Evolutionary conservation across 1,284 basidiomycete species (phyloP).

Genomic region (Boletus semigastroideus): DNA sequence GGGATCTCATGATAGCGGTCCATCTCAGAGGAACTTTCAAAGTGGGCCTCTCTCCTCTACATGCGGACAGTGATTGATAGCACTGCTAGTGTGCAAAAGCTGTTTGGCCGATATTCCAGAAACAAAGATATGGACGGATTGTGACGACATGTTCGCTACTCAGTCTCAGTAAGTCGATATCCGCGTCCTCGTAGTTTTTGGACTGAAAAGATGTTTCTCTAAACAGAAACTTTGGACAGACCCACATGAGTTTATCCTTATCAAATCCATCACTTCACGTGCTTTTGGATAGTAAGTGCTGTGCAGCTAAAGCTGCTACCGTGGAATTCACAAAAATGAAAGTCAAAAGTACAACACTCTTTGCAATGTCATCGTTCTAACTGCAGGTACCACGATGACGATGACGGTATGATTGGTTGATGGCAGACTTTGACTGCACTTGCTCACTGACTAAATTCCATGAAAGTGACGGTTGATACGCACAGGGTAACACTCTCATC

Average conservation of each 20-base stretch:
- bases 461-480: constrained; percentile 90
- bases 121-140: constrained; percentile 97
- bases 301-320: constrained; percentile 94
- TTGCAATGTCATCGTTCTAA: constrained; percentile 87
- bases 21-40: constrained; percentile 84
- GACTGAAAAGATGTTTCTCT: constrained; percentile 6
- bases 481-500: constrained; percentile 63
- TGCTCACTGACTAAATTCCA: constrained; percentile 28
- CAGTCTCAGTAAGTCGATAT: constrained; percentile 73
- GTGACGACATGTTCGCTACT: constrained; percentile 93
- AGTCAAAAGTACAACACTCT: constrained; percentile 90
- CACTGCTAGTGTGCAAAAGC: constrained; percentile 77
- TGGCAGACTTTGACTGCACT: constrained; percentile 20
- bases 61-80: constrained; percentile 4
- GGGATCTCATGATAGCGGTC: constrained; percentile 90
- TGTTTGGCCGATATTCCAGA: constrained; percentile 95
- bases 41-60: constrained; percentile 33
- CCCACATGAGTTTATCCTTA: constrained; percentile 53
- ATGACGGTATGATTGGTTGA: constrained; percentile 64
- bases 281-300: constrained; percentile 60
- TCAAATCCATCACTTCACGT: constrained; percentile 1
- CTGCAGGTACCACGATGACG: constrained; percentile 91
- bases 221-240: constrained; percentile 96
- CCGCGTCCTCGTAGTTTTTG: background rate
- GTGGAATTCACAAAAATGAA: constrained; percentile 91